Evolutionary conservation across 202 grass and related monocot genomes (phyloP), one percentile per base, ranked within the genome.

Genomic region (Elaeis oleifera): DNA sequence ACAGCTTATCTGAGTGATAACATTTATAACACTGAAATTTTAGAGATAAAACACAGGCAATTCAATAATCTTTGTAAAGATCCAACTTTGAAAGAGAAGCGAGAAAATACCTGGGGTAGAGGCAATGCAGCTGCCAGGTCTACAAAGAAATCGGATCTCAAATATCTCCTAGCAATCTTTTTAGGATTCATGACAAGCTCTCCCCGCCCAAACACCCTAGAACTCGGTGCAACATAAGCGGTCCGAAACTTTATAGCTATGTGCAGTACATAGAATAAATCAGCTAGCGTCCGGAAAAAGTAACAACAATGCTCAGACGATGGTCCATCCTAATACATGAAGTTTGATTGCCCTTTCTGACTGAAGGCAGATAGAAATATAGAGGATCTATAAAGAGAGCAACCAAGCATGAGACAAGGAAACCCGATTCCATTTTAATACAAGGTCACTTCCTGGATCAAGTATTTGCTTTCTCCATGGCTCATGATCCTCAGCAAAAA

Each of bases 111-210:
- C 70, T 72, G 59, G 6, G 59, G 70, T 16, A 72, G 25, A 22
- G 70, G 70, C 50, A 72, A 60, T 3, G 58, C 70, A 13, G 39
- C 70, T 11, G 50, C 26, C 3, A 72, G 13, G 20, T 72, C 70
- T 23, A 72, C 18, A 44, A 62, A 53, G 18, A 72, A 72, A 28
- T 62, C 59, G 5, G 70, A 72, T 54, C 26, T 72, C 24, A 72
- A 16, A 63, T 72, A 72, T 54, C 70, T 72, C 50, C 17, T 63
- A 5, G 26, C 58, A 62, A 72, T 72, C 26, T 62, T 62, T 54
- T 62, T 63, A 54, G 58, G 59, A 51, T 72, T 59, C 70, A 54
- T 72, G 3, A 72, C 70, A 39, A 72, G 70, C 58, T 72, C 59
- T 51, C 70, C 70, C 18, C 58, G 39, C 13, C 70, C 70, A 54